Evolutionary conservation across 202 grass and related monocot species (phyloP).

Genomic region (Hordeum pubiflorum): DNA sequence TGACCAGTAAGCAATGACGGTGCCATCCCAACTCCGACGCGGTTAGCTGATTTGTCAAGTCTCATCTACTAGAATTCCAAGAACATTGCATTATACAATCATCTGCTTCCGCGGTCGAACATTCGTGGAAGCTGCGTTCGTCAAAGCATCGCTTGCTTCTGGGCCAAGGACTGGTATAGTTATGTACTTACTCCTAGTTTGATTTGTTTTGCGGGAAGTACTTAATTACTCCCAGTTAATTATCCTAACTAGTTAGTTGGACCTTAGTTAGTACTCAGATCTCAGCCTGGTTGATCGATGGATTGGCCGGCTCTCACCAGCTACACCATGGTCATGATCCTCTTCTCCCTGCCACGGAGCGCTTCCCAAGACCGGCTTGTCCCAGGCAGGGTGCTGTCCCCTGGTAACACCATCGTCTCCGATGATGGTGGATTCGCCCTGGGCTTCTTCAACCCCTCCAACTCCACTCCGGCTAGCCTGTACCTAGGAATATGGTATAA

Average conservation of each 20-base stretch:
- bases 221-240: background rate
- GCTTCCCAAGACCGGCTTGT: background rate
- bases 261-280: background rate
- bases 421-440: background rate
- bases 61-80: background rate
- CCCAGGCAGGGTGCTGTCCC: background rate
- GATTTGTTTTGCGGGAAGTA: too few species aligned
- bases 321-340: background rate
- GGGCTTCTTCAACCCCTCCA: background rate
- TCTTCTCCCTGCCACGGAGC: background rate
- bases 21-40: background rate
- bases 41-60: background rate
- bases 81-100: background rate
- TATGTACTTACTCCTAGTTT: background rate
- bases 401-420: background rate
- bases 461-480: background rate
- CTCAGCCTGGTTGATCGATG: background rate
- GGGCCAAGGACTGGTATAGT: background rate
- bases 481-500: background rate
- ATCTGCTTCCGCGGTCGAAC: background rate
- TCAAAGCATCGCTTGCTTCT: background rate
- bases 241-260: background rate
- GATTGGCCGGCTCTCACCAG: background rate
- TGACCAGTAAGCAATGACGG: background rate
- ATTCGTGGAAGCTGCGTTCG: too few species aligned